Evolutionary conservation across 495 filamentous ascomycete species (phyloP), one percentile per base, ranked within the genome.

Genomic region (Aspergillus ostianus): DNA sequence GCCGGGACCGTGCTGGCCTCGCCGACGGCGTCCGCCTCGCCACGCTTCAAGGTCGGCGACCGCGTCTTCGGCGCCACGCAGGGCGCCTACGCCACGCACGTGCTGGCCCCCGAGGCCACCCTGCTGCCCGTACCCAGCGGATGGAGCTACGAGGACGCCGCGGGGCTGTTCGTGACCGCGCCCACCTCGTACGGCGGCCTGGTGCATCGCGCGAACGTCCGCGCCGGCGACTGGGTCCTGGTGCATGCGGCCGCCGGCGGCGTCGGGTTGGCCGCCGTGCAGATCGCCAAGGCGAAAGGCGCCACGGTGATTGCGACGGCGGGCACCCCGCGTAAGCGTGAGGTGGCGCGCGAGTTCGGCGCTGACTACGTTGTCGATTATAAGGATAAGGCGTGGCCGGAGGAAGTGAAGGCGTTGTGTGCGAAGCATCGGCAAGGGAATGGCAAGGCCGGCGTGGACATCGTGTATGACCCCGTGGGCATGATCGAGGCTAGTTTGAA

Each of bases 231-330:
- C 60, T 91, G 81, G 71, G 93, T 98, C 4, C 84, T 98, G 20
- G 84, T 98, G 15, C 93, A 98, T 74, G 93, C 93, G 13, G 93
- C 91, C 0, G 93, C 93, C 0, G 93, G 93, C 3, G 93, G 93
- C 2, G 93, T 97, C 0, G 93, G 93, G 3, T 74, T 98, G 15
- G 90, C 93, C 19, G 93, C 93, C 18, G 91, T 98, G 32, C 93
- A 98, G 67, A 84, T 97, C 47, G 93, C 93, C 6, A 97, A 97
- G 72, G 93, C 92, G 0, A 85, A 86, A 56, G 93, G 93, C 2
- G 93, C 93, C 6, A 91, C 82, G 4, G 93, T 98, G 2, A 87
- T 98, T 58, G 93, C 93, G 19, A 96, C 91, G 0, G 93, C 92
- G 0, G 89, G 91, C 3, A 89, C 87, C 5, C 63, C 80, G 64